Evolutionary conservation across 2,329 filamentous ascomycete genomes (phyloP).

Genomic region (Bipolaris cookei): DNA sequence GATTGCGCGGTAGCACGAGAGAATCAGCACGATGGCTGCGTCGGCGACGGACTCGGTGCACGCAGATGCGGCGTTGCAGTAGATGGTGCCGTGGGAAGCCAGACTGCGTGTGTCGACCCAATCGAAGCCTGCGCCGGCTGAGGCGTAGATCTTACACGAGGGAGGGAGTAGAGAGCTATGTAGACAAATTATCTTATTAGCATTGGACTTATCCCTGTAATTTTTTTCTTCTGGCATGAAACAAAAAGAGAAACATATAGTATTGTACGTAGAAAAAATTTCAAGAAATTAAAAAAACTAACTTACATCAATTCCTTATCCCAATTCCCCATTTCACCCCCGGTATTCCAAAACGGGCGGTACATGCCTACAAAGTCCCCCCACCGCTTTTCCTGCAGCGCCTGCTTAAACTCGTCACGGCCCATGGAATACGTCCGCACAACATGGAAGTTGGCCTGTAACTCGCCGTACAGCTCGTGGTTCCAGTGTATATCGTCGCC

Average conservation of each 20-base stretch:
- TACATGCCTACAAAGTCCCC: constrained; percentile 58
- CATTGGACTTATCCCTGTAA: too few relatives aligned
- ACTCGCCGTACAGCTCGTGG: constrained; percentile 49
- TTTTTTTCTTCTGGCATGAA: too few relatives aligned
- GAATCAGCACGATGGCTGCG: constrained; percentile 71
- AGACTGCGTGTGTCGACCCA: constrained; percentile 67
- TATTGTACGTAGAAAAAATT: too few relatives aligned
- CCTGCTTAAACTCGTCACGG: constrained; percentile 50
- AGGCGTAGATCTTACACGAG: constrained; percentile 63
- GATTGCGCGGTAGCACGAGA: constrained; percentile 72
- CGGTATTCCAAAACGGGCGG: constrained; percentile 68
- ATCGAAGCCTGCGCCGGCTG: constrained; percentile 68
- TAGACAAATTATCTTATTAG: too few relatives aligned
- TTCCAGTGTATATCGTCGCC: constrained; percentile 56
- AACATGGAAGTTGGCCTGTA: constrained; percentile 48
- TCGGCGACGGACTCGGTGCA: constrained; percentile 77
- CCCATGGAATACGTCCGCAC: constrained; percentile 49
- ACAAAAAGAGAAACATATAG: not conserved
- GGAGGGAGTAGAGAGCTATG: constrained; percentile 51
- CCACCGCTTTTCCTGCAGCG: constrained; percentile 48
- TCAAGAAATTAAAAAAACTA: not conserved
- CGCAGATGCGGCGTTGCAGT: constrained; percentile 75
- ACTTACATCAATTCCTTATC: constrained; percentile 62
- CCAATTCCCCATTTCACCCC: constrained; percentile 70
- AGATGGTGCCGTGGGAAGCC: constrained; percentile 68